phyloP scores from a whole-genome alignment of 495 filamentous ascomycete genomes.

The Aspergillus campestris region DNA sequence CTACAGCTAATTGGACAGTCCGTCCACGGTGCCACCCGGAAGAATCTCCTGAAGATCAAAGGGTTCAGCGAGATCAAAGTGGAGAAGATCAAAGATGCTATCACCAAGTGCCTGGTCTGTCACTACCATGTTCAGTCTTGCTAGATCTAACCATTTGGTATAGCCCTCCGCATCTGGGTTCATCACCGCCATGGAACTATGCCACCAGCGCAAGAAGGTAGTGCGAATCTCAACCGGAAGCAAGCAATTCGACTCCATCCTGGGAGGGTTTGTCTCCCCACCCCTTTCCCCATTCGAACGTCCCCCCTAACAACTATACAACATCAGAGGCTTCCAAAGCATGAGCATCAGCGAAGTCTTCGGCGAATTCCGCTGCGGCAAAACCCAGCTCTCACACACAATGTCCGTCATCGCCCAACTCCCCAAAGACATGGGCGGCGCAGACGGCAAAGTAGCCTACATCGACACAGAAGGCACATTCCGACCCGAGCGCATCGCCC shows the following conservation, averaged over 20 bases:
- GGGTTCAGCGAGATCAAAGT: constrained; percentile 78
- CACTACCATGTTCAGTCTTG: background rate
- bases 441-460: constrained; percentile 71
- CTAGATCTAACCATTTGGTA: background rate
- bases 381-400: constrained; percentile 62
- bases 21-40: constrained; percentile 57
- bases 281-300: background rate
- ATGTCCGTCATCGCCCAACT: constrained; percentile 61
- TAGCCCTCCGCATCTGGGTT: constrained; percentile 63
- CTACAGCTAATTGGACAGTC: constrained; percentile 33
- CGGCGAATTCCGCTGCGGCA: constrained; percentile 70
- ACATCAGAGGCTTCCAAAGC: constrained; percentile 63
- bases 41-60: constrained; percentile 63
- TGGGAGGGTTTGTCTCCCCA: constrained; percentile 49
- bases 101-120: constrained; percentile 58
- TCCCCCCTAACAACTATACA: background rate
- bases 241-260: constrained; percentile 66
- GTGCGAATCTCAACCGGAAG: constrained; percentile 65
- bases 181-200: constrained; percentile 66
- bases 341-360: constrained; percentile 72
- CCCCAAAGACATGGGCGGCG: constrained; percentile 57
- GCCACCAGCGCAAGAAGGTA: constrained; percentile 58
- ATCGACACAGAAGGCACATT: constrained; percentile 80
- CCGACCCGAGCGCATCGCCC: constrained; percentile 59
- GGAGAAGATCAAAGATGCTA: constrained; percentile 73